phyloP scores from a whole-genome alignment of 306 rosid species.

The Hippophae rhamnoides region DNA sequence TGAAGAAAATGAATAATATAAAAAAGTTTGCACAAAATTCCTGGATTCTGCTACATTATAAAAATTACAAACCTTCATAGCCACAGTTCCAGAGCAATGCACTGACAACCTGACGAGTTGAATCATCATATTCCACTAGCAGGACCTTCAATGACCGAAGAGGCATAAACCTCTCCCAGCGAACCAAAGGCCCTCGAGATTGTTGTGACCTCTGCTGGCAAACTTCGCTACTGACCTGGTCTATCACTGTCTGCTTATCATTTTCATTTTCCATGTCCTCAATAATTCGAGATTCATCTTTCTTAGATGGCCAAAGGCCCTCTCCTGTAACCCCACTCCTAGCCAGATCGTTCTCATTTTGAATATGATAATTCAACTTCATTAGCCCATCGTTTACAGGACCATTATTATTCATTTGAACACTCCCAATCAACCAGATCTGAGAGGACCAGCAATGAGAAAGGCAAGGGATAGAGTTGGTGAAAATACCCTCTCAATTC shows the following conservation, averaged over 20 bases:
- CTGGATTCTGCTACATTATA: background rate
- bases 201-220: conserved; percentile 11
- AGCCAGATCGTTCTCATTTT: conserved; percentile 11
- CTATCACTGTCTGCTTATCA: conserved; percentile 1
- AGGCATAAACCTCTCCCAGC: conserved; percentile 35
- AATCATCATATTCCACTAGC: conserved; percentile 34
- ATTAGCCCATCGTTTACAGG: conserved; percentile 1
- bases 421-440: conserved; percentile 18
- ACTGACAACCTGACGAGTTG: conserved; percentile 28
- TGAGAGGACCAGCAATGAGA: conserved; percentile 12
- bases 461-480: conserved; percentile 15
- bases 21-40: background rate
- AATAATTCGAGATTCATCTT: conserved; percentile 16
- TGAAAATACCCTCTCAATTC: conserved; percentile 5
- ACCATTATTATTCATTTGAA: conserved; percentile 18
- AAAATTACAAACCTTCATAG: conserved; percentile 24
- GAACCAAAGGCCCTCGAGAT: conserved; percentile 19
- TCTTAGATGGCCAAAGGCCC: conserved; percentile 18
- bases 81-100: conserved; percentile 33
- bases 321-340: conserved; percentile 20
- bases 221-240: background rate
- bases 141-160: conserved; percentile 26
- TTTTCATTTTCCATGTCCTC: conserved; percentile 11
- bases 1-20: too few species aligned
- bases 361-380: conserved; percentile 11